Evolutionary conservation across 2,329 filamentous ascomycete genomes (phyloP).

Genomic region (Fusarium xylarioides): DNA sequence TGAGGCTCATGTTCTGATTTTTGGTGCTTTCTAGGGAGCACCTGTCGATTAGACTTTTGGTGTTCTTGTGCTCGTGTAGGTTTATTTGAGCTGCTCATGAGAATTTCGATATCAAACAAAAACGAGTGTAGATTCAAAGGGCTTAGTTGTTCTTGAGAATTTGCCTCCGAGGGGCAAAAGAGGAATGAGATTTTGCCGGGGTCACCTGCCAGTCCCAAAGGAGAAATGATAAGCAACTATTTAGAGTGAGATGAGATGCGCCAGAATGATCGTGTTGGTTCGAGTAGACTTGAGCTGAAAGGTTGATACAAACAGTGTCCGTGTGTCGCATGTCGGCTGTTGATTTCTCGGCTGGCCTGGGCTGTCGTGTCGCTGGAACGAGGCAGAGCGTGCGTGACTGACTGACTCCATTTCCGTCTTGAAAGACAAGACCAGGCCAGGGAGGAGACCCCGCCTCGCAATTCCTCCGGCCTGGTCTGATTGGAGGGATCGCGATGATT

Average conservation of each 20-base stretch:
- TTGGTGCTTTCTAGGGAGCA: slow-evolving; percentile 1
- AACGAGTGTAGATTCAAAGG: background rate
- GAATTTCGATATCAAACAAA: background rate
- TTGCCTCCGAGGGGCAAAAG: background rate
- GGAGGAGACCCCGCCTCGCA: background rate
- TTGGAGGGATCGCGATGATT: background rate
- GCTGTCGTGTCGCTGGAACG: background rate
- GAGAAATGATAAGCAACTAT: background rate
- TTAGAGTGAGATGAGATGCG: background rate
- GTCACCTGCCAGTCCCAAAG: background rate
- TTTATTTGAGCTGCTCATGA: slow-evolving; percentile 6
- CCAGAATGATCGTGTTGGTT: background rate
- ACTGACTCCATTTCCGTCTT: background rate
- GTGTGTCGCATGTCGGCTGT: background rate
- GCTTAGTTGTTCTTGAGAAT: background rate
- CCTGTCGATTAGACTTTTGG: slow-evolving; percentile 10
- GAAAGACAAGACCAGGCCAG: background rate
- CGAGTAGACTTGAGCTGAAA: background rate
- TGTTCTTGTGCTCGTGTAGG: slow-evolving; percentile 10
- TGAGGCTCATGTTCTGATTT: background rate
- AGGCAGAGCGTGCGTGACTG: background rate
- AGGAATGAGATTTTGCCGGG: background rate
- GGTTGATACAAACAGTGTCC: background rate
- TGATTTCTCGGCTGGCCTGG: background rate
- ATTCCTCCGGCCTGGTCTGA: background rate